Conservation (phyloP, 169 alveolate genomes). For the Plasmodium adleri region DNA sequence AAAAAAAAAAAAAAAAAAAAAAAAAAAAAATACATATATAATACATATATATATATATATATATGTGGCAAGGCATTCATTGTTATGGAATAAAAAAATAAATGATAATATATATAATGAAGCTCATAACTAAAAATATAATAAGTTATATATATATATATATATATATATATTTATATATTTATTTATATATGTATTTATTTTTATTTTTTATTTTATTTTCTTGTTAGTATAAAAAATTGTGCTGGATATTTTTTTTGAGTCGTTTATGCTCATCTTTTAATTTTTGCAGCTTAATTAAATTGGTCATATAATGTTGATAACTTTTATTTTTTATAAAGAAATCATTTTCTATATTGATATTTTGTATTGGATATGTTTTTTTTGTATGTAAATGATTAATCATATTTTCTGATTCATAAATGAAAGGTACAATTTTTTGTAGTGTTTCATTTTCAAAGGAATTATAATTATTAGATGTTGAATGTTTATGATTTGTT, state of each 20-base stretch:
- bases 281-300: constrained; percentile 11
- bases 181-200: neutral
- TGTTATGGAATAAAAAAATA: too few species aligned
- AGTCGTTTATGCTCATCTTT: constrained; percentile 38
- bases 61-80: too few species aligned
- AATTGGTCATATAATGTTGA: constrained; percentile 32
- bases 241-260: neutral
- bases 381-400: constrained; percentile 42
- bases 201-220: neutral
- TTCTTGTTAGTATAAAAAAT: neutral
- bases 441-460: constrained; percentile 46
- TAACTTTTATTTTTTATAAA: constrained; percentile 41
- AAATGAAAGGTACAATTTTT: constrained; percentile 48
- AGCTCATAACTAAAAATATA: too few species aligned
- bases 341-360: constrained; percentile 46
- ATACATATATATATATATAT: too few species aligned
- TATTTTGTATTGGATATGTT: neutral
- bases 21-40: too few species aligned
- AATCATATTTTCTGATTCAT: constrained; percentile 45
- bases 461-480: neutral
- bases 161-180: neutral
- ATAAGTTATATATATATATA: neutral
- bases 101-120: too few species aligned
- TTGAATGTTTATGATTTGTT: too few species aligned
- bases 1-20: too few species aligned